phyloP scores from a whole-genome alignment of 176 grass and related monocot genomes.

The Zizania latifolia region DNA sequence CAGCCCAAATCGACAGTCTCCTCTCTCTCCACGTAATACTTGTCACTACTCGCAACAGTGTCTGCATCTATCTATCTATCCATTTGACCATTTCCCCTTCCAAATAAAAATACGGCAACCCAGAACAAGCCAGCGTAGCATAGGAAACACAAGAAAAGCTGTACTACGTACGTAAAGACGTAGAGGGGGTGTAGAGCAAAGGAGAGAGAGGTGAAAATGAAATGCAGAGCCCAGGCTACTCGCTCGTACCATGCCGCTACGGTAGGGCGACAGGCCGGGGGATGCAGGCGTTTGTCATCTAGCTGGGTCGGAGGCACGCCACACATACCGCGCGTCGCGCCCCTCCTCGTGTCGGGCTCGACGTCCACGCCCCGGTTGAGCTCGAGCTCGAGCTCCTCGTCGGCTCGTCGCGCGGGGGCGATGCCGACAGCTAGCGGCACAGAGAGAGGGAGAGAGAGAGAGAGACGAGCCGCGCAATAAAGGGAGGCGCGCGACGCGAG shows the following conservation, averaged over 20 bases:
- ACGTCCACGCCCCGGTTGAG: background rate
- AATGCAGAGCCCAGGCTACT: background rate
- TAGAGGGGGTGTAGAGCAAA: background rate
- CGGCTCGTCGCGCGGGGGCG: background rate
- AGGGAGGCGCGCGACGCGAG: constrained; percentile 20
- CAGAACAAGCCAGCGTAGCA: background rate
- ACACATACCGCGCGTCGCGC: background rate
- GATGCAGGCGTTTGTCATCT: constrained; percentile 29
- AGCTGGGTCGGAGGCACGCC: background rate
- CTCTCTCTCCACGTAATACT: background rate
- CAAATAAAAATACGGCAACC: background rate
- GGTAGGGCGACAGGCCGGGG: constrained; percentile 12
- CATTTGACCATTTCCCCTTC: constrained; percentile 11
- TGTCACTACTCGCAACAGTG: constrained; percentile 25
- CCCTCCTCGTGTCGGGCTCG: constrained; percentile 22
- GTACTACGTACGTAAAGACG: background rate
- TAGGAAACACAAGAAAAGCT: background rate
- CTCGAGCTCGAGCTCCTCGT: background rate
- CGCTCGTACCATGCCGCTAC: background rate
- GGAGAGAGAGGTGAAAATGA: background rate
- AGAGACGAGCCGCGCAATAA: constrained; percentile 40
- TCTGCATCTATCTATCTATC: constrained; percentile 23
- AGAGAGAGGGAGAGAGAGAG: background rate
- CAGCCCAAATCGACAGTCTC: constrained; percentile 11
- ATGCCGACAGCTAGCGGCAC: constrained; percentile 9